Evolutionary conservation across 2,329 filamentous ascomycete species (phyloP).

Genomic region (Ceratocystiopsis minuta): DNA sequence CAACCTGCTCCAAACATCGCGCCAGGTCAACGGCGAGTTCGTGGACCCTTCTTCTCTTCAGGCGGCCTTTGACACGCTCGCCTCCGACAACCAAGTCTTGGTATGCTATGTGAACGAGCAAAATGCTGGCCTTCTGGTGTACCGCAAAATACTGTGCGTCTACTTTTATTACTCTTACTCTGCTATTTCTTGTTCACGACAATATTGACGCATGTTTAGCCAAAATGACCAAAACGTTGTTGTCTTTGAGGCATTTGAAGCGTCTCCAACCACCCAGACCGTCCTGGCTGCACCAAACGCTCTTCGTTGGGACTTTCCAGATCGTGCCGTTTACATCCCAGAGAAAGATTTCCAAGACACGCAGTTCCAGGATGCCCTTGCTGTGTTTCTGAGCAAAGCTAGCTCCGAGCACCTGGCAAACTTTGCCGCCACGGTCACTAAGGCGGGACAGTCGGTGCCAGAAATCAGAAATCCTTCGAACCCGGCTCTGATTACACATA

Average conservation of each 20-base stretch:
- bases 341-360: slow-evolving; percentile 12
- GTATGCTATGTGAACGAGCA: too few relatives aligned
- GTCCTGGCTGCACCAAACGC: slow-evolving; percentile 33
- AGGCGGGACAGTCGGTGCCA: slow-evolving; percentile 27
- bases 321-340: slow-evolving; percentile 29
- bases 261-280: slow-evolving; percentile 31
- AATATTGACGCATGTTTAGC: too few relatives aligned
- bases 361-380: slow-evolving; percentile 28
- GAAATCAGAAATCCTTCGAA: slow-evolving; percentile 40
- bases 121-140: too few relatives aligned
- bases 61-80: too few relatives aligned
- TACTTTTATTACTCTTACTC: too few relatives aligned
- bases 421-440: slow-evolving; percentile 30
- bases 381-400: slow-evolving; percentile 36
- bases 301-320: slow-evolving; percentile 43
- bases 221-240: not conserved
- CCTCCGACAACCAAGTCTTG: too few relatives aligned
- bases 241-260: slow-evolving; percentile 41
- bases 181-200: too few relatives aligned
- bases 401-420: slow-evolving; percentile 24
- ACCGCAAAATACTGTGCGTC: too few relatives aligned
- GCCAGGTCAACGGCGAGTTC: too few relatives aligned
- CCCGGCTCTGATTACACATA: slow-evolving; percentile 38
- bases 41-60: too few relatives aligned
- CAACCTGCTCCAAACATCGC: too few relatives aligned